phyloP scores from a whole-genome alignment of 495 filamentous ascomycete species.

The Hypoxylon rickii region DNA sequence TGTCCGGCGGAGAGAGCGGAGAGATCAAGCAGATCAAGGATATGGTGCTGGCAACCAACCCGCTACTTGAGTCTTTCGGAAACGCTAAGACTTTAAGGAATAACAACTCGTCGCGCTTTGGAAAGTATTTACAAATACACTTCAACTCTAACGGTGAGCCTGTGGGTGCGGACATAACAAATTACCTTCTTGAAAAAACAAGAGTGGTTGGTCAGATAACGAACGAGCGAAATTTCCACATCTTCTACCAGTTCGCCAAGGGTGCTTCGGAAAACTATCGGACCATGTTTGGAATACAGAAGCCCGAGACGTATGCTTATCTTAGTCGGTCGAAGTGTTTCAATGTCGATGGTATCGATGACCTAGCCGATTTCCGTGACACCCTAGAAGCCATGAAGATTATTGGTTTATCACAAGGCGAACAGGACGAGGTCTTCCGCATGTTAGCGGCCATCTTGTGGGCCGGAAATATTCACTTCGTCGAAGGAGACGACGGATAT shows the following conservation, averaged over 20 bases:
- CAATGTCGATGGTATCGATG: conserved; percentile 91
- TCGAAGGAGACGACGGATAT: conserved; percentile 87
- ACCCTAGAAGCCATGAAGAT: conserved; percentile 93
- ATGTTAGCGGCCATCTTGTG: conserved; percentile 93
- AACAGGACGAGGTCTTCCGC: conserved; percentile 96
- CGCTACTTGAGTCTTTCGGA: conserved; percentile 94
- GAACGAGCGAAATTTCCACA: conserved; percentile 98
- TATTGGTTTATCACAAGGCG: conserved; percentile 84
- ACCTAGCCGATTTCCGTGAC: conserved; percentile 86
- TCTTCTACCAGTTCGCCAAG: conserved; percentile 99
- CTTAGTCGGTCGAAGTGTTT: conserved; percentile 92
- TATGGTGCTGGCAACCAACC: conserved; percentile 98
- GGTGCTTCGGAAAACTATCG: conserved; percentile 85
- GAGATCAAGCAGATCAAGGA: conserved; percentile 98
- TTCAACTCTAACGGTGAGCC: conserved; percentile 95
- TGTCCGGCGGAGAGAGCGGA: conserved; percentile 83
- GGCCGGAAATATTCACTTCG: conserved; percentile 91
- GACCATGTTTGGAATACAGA: conserved; percentile 84
- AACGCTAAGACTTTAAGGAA: conserved; percentile 98
- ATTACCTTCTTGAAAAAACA: conserved; percentile 95
- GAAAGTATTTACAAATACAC: conserved; percentile 97
- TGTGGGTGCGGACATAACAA: conserved; percentile 95
- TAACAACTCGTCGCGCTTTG: conserved; percentile 98
- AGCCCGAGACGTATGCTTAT: conserved; percentile 92
- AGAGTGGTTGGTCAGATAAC: conserved; percentile 93